Base-by-base conservation (phyloP, 768 basidiomycete genomes). In the Tephrocybe sp. region DNA sequence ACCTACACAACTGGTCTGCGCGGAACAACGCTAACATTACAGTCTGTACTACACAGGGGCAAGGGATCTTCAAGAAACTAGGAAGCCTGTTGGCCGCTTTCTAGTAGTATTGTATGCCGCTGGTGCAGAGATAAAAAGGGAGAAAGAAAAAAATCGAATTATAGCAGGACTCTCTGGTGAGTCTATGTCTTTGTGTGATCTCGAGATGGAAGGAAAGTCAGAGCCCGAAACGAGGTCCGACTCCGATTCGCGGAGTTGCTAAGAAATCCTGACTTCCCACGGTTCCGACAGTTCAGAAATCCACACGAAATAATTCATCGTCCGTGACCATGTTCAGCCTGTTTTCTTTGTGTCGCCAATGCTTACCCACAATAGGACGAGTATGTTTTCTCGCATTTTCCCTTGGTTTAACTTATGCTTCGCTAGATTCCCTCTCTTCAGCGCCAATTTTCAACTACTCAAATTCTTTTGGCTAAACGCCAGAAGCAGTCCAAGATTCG, bases 391-490 rank as follows among this genome's bases (percentile, higher is more conserved):
- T 27, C 30, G 12, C 5, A 9, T 28, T 1, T 11, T 37, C 5
- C 31, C 5, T 7, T 16, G 13, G 25, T 44, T 55, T 2, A 55
- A n/a, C n/a, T n/a, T 16, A 30, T 26, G 18, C 19, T 31, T 50
- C 9, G 9, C 24, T 43, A 61, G 58, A 52, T 35, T 43, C 38
- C 38, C 27, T 51, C 22, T 12, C 41, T 39, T n/a, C 49, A 53
- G 44, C 75, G 82, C 38, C 69, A 69, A 39, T 87, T 89, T 61
- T 80, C 78, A 22, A 78, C 78, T 3, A 82, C 71, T 19, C 68
- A 66, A 39, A 61, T 67, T 53, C 59, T 75, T 24, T 68, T 80
- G 32, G 79, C 72, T 6, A 79, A 77, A 52, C 74, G 75, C 47
- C 71, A 77, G 47, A 80, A 79, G 63, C 60, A 63, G 41, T 58